Base-by-base conservation (phyloP, 306 rosid genomes). In the Gastrolobium villosum region DNA sequence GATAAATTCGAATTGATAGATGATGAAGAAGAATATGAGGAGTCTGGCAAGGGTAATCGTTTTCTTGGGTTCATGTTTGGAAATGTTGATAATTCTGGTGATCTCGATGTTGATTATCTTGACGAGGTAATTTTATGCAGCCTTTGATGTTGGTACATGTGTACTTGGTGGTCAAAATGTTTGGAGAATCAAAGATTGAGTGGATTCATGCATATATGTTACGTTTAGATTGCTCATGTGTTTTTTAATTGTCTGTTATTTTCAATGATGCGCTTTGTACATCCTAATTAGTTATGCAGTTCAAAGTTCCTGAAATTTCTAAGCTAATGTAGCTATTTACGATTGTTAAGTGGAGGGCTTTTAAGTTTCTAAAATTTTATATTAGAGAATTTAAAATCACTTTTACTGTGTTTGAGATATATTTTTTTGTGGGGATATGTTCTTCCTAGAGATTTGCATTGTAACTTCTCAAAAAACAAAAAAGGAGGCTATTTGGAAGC, bases 21-120 rank as follows among this genome's bases (percentile, higher is more conserved):
- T 50, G 97, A 92, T 3, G 97, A 94, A 45, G 98, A 92, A 50
- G 93, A 90, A 59, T 89, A 88, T 5, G 97, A 94, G 82, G 97
- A 92, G 76, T 80, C 48, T 78, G 95, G 86, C 73, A 86, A 88
- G 53, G 93, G 92, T 70, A 88, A 88, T 77, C 91, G 97, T 45
- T 86, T 92, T 41, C 84, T 94, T 53, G 99, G 97, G 44, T 92
- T 94, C 86, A 94, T 94, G 97, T 94, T 92, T 75, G 99, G 99
- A 45, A 94, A 94, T 84, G 97, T 94, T 35, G 96, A 94, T 74
- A 93, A 94, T 72, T 94, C 97, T 32, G 99, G 97, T 34, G 95
- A 89, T 83, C 97, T 94, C 45, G 97, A 94, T 78, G 99, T 81
- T 13, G 97, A 94, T 84, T 94, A 92, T 86, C 97, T 94, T 85